Evolutionary conservation across 192 early-diverging fungal genomes (phyloP).

Genomic region (Coemansia interrupta): DNA sequence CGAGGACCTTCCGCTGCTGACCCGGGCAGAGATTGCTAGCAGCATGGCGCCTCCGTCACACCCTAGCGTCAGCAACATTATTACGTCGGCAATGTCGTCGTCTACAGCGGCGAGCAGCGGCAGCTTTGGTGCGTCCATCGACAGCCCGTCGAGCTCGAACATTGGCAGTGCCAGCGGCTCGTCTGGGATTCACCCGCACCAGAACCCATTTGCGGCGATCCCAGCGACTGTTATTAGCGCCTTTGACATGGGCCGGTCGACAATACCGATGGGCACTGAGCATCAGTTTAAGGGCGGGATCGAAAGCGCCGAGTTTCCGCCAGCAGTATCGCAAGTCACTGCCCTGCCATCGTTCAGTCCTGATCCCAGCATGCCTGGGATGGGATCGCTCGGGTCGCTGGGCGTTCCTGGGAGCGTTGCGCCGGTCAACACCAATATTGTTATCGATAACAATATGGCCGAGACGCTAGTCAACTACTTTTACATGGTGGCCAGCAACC

Average conservation of each 20-base stretch:
- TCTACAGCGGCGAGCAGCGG: background rate
- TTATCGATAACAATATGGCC: constrained; percentile 53
- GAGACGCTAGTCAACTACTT: constrained; percentile 54
- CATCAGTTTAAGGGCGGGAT: background rate
- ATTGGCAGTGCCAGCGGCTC: background rate
- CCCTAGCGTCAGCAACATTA: constrained; percentile 6
- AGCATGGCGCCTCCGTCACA: background rate
- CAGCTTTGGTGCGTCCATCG: background rate
- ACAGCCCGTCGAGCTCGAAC: constrained; percentile 6
- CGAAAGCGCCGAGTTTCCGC: background rate
- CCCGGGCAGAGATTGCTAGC: constrained; percentile 18
- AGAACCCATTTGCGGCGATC: constrained; percentile 1
- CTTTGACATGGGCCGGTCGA: background rate
- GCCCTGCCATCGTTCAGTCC: background rate
- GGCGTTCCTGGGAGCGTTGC: constrained; percentile 6
- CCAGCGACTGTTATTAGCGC: background rate
- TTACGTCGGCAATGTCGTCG: background rate
- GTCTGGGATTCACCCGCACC: background rate
- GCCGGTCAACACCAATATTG: constrained; percentile 46
- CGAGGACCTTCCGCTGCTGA: constrained; percentile 42
- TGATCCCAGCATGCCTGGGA: no score
- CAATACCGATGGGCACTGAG: background rate
- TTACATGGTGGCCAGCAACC: constrained; percentile 48
- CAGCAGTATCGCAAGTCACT: no score
- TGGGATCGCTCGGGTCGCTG: no score